Evolutionary conservation across 169 alveolate genomes (phyloP), one percentile per base, ranked within the genome.

Genomic region (Cardiosporidium cionae): DNA sequence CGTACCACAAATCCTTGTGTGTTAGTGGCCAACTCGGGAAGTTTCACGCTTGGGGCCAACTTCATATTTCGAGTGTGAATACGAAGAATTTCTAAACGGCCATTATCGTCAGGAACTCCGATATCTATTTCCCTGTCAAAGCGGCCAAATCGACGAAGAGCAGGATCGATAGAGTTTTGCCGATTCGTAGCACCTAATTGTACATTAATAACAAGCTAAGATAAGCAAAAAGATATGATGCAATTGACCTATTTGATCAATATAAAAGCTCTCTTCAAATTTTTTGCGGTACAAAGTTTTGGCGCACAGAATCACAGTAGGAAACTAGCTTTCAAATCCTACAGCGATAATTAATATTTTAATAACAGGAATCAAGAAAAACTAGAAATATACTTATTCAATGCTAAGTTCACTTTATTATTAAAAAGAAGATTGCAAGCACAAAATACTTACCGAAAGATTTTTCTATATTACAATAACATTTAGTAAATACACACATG

Each of bases 51-150:
- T 35, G 96, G 96, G 52, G 97, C 94, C 54, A 98, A 90, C 82
- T 98, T 96, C 99, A 96, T 96, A 89, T 98, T 98, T 83, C 97
- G 94, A 33, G 99, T 96, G 87, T 98, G 99, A 74, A 97, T 98
- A 68, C 99, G 88, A 64, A 96, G 89, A 65, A 97, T 94, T 85
- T 96, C 99, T 87, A 97, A 90, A 75, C 99, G 90, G n/a, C 99
- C 99, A 66, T 94, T 95, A 90, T 96, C 99, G 83, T 96, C 99
- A 4, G 99, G 99, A 27, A 97, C 99, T 16, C 99, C 99, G 70
- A 97, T 96, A 85, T 96, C 99, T 64, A 97, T 91, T 89, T 96
- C 99, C 68, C 98, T 90, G 71, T 96, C 99, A 80, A 96, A 96
- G 0, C 87, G 72, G 0, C 99, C 99, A 80, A 98, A 96, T 66